Base-by-base conservation (phyloP, 2,329 filamentous ascomycete species). In the Beauveria rudraprayagi region DNA sequence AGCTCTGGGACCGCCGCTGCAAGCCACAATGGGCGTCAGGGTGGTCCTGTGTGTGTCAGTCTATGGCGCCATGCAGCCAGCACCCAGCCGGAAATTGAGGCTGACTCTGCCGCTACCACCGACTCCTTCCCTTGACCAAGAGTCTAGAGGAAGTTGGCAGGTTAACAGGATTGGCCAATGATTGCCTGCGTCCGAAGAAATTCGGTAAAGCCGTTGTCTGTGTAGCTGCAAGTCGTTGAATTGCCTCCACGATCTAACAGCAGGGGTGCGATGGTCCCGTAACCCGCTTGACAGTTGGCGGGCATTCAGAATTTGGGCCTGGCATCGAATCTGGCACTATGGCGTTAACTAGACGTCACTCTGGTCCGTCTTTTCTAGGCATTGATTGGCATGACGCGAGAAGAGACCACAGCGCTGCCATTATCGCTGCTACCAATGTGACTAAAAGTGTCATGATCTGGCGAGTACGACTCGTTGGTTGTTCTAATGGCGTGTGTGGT, bases 381-480 rank as follows among this genome's bases (percentile, higher is more conserved):
- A 55, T 54, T 14, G 58, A 55, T 54, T 60, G 48, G 28, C 48
- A 37, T 17, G 34, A 3, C 19, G 57, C 28, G 50, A 47, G 22
- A 60, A 60, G 57, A 60, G 57, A 52, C 10, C 22, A 48, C 57
- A 28, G 47, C 40, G 51, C 41, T 28, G 22, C 47, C 17, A 28
- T 50, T 40, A 16, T 41, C 17, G 34, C 19, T 43, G 10, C 34
- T 51, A 52, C 37, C 24, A 22, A 28, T 41, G 9, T 50, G 22
- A 22, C 22, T 17, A 26, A 51, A 51, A 22, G 26, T 44, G 26
- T 46, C 56, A 26, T 44, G 46, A 34, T 53, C 30, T 60, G 24
- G 28, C 26, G 47, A 44, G 40, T 52, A 28, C 41, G 22, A 60
- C 26, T 22, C 47, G 37, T 28, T 43, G 46, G 22, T 30, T 41